phyloP scores from a whole-genome alignment of 345 rosid species.

The Citrus medica region DNA sequence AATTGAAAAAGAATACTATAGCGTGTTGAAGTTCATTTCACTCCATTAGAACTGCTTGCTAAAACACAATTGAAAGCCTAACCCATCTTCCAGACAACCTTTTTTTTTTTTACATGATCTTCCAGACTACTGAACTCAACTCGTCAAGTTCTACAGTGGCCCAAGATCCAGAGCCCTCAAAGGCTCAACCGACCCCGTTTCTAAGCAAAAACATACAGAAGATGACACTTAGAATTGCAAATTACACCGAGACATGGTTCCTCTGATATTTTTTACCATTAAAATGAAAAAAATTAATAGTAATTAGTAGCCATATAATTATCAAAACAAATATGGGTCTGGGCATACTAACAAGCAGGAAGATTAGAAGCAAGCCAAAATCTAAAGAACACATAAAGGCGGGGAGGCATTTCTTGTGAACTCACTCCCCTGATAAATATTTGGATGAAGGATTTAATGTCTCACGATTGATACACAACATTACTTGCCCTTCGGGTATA shows the following conservation, averaged over 20 bases:
- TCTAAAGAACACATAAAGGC: neutral
- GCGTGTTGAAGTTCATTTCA: neutral
- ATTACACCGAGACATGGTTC: neutral
- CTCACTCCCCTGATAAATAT: neutral
- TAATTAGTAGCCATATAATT: neutral
- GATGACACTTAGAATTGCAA: neutral
- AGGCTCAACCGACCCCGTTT: neutral
- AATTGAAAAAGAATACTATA: neutral
- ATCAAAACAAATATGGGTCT: neutral
- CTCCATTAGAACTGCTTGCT: neutral
- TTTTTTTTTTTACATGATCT: too few relatives aligned
- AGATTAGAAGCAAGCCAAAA: neutral
- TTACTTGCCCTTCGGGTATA: slow-evolving; percentile 15
- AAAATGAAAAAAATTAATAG: neutral
- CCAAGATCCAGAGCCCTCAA: neutral
- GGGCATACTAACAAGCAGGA: neutral
- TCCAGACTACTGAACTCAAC: too few relatives aligned
- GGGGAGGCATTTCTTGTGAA: neutral
- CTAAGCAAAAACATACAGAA: neutral
- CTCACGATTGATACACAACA: neutral
- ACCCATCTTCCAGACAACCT: too few relatives aligned
- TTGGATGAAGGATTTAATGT: neutral
- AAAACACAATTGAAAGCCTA: neutral
- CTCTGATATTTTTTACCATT: neutral
- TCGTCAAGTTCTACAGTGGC: too few relatives aligned